Evolutionary conservation across 805 yeast genomes (phyloP).

Genomic region (Sugiyamaella smithiae): DNA sequence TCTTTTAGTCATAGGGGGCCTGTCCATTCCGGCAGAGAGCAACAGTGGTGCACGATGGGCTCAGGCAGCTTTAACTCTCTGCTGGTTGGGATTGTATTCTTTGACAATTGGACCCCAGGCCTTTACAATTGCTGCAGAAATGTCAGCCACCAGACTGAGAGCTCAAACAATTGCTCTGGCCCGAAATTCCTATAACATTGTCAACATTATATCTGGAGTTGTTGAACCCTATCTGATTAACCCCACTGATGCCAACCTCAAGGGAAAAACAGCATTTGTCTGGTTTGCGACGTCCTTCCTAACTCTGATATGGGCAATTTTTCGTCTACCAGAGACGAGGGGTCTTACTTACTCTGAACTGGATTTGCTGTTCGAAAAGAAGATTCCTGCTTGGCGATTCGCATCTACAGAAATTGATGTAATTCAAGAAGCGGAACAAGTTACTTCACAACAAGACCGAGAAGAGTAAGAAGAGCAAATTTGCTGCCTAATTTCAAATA

Average conservation of each 20-base stretch:
- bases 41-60: constrained; percentile 10
- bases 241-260: constrained; percentile 42
- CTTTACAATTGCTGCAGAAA: neutral
- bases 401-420: constrained; percentile 16
- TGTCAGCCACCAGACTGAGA: constrained; percentile 39
- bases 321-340: constrained; percentile 57
- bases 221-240: constrained; percentile 50
- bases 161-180: constrained; percentile 43
- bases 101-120: constrained; percentile 41
- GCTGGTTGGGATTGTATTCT: constrained; percentile 35
- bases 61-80: constrained; percentile 19
- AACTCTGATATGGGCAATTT: constrained; percentile 43
- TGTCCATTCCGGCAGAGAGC: constrained; percentile 39
- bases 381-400: constrained; percentile 30
- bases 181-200: constrained; percentile 31
- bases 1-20: constrained; percentile 43
- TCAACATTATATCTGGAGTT: constrained; percentile 41
- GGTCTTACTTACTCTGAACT: constrained; percentile 57
- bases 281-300: constrained; percentile 48
- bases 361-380: constrained; percentile 47
- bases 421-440: constrained; percentile 5
- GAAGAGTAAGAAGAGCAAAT: too few species aligned
- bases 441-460: neutral
- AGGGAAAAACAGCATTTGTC: constrained; percentile 44
- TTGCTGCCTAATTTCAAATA: too few species aligned